Evolutionary conservation across 2,329 filamentous ascomycete species (phyloP).

Genomic region (Cryoendolithus antarcticus): DNA sequence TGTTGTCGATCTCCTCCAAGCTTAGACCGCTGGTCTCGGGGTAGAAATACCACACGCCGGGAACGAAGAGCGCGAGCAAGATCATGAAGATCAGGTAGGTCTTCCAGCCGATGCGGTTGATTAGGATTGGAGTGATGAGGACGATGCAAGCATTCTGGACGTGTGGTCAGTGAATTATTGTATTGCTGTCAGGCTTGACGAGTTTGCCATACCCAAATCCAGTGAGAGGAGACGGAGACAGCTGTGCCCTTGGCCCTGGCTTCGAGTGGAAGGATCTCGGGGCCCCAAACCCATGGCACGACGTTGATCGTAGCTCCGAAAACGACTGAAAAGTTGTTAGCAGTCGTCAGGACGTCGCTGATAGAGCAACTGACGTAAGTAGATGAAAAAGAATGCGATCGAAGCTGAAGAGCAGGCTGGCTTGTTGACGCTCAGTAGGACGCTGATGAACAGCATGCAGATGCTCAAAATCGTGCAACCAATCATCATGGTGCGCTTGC

Average conservation of each 20-base stretch:
- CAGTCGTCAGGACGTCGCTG: too few relatives aligned
- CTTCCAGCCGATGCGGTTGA: slow-evolving; percentile 35
- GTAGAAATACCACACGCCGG: slow-evolving; percentile 37
- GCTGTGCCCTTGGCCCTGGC: slow-evolving; percentile 35
- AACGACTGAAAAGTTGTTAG: slow-evolving; percentile 9
- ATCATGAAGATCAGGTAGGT: slow-evolving; percentile 38
- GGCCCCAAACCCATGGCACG: slow-evolving; percentile 10
- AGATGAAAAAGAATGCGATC: slow-evolving; percentile 36
- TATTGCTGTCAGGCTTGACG: neutral
- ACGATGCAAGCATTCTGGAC: slow-evolving; percentile 1
- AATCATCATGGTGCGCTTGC: slow-evolving; percentile 16
- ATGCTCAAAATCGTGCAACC: slow-evolving; percentile 15
- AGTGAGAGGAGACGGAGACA: slow-evolving; percentile 32
- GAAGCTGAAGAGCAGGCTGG: slow-evolving; percentile 28
- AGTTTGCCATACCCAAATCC: slow-evolving; percentile 29
- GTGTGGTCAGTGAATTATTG: neutral
- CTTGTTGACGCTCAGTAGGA: slow-evolving; percentile 28
- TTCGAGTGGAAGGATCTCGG: slow-evolving; percentile 36
- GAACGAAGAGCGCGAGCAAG: slow-evolving; percentile 22
- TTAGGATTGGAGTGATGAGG: slow-evolving; percentile 29
- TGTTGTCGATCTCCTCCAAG: slow-evolving; percentile 33
- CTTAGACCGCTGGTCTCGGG: slow-evolving; percentile 33
- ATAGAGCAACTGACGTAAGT: slow-evolving; percentile 15
- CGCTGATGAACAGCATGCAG: slow-evolving; percentile 25
- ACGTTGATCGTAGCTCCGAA: slow-evolving; percentile 15